Conservation (phyloP, 495 filamentous ascomycete species). For the Parathielavia hyrcaniae region DNA sequence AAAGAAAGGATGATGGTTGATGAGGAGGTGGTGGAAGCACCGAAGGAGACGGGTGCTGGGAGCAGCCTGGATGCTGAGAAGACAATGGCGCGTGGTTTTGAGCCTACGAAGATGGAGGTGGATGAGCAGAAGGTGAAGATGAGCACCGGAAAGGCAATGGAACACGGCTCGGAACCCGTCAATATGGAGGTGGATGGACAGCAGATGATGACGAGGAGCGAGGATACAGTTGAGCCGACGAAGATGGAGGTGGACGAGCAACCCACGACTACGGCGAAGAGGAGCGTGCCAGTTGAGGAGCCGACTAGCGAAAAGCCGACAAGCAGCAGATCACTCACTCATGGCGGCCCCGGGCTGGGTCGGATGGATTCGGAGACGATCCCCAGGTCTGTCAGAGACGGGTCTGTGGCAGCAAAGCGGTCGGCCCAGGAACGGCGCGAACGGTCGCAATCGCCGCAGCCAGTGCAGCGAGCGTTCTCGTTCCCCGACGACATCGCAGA, state of each 20-base stretch:
- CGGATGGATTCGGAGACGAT: conserved; percentile 36
- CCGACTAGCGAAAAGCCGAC: conserved; percentile 1
- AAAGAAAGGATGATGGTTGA: conserved; percentile 7
- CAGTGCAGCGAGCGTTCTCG: conserved; percentile 29
- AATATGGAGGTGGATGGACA: not conserved
- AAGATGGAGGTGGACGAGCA: not conserved
- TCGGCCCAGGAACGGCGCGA: conserved; percentile 12
- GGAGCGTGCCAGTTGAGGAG: not conserved
- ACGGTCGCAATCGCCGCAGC: conserved; percentile 24
- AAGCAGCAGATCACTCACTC: not conserved
- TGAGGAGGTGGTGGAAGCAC: not conserved
- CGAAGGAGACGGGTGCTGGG: not conserved
- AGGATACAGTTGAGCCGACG: not conserved
- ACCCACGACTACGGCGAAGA: not conserved
- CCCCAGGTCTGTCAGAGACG: conserved; percentile 26
- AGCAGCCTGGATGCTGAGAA: not conserved
- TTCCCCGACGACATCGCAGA: conserved; percentile 37
- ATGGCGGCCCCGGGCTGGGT: conserved; percentile 15
- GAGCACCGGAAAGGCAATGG: not conserved
- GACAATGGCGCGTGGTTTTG: not conserved
- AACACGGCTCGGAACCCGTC: not conserved
- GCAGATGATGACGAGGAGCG: not conserved
- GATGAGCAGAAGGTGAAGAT: not conserved
- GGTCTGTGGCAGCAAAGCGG: not conserved
- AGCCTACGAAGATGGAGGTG: not conserved